Percentiles rank a stretch among this genome's conserved stretches.
Evolutionary conservation across 768 basidiomycete genomes (phyloP).

Genomic region (Imleria badia): DNA sequence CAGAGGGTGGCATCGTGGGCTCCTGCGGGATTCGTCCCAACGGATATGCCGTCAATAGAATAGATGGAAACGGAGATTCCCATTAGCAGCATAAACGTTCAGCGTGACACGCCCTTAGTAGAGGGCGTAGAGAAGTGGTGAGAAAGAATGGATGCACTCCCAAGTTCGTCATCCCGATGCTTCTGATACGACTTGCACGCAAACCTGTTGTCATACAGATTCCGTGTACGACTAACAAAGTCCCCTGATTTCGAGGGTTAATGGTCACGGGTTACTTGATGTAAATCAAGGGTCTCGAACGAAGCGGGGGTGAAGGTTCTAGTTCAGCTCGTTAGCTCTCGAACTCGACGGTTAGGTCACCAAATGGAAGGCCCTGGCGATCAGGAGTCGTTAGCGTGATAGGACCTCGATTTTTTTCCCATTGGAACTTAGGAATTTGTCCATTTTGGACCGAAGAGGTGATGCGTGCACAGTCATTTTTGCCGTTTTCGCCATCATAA

Average conservation of each 20-base stretch:
- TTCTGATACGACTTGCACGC: constrained; percentile 23
- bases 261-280: constrained; percentile 12
- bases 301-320: constrained; percentile 5
- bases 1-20: constrained; percentile 4
- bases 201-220: constrained; percentile 6
- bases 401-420: constrained; percentile 20
- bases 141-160: constrained; percentile 28
- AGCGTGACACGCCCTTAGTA: constrained; percentile 8
- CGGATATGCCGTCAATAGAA: constrained; percentile 6
- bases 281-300: constrained; percentile 20
- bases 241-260: constrained; percentile 23
- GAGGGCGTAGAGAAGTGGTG: constrained; percentile 29
- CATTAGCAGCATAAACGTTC: constrained; percentile 7
- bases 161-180: constrained; percentile 17
- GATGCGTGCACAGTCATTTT: constrained; percentile 18
- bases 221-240: constrained; percentile 8
- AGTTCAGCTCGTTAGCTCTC: constrained; percentile 12
- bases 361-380: constrained; percentile 33
- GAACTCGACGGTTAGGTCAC: constrained; percentile 22
- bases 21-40: constrained; percentile 6
- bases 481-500: constrained; percentile 26
- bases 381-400: constrained; percentile 25
- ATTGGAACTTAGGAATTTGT: constrained; percentile 23
- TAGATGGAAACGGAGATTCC: constrained; percentile 7
- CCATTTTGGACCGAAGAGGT: constrained; percentile 20